Percentiles rank a stretch among this genome's conserved stretches.
Conservation (phyloP, 805 yeast genomes). For the Cyberlindnera mycetangii region DNA sequence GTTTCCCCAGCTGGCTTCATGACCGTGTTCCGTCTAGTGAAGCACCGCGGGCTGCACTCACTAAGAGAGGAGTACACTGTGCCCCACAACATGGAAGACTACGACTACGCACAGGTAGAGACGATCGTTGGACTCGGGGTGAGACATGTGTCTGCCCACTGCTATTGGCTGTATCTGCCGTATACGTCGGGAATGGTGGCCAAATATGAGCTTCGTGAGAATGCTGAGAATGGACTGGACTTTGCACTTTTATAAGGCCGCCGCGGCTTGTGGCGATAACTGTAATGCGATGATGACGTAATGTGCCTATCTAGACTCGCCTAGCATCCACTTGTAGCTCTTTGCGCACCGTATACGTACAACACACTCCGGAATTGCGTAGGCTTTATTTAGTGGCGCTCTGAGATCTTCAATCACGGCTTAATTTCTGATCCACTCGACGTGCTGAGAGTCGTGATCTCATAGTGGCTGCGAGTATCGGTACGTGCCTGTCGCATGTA, state of each 20-base stretch:
- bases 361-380: too few species aligned
- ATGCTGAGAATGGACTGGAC: neutral
- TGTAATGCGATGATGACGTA: too few species aligned
- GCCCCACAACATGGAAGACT: neutral
- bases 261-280: too few species aligned
- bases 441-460: too few species aligned
- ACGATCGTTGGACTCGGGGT: constrained; percentile 7
- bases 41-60: constrained; percentile 38
- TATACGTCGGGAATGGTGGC: constrained; percentile 3
- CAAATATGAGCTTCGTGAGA: constrained; percentile 3
- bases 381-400: too few species aligned
- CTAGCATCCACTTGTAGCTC: too few species aligned
- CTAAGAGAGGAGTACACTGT: constrained; percentile 38
- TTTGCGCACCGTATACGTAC: too few species aligned
- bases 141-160: neutral
- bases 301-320: too few species aligned
- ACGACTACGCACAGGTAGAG: neutral
- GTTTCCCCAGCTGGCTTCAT: constrained; percentile 45
- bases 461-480: too few species aligned
- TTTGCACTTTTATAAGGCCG: neutral
- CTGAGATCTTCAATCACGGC: too few species aligned
- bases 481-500: too few species aligned
- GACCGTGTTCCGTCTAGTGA: constrained; percentile 39
- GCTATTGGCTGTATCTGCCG: constrained; percentile 6
- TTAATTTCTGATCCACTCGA: too few species aligned